Base-by-base conservation (phyloP, 352 stramenopile genomes). In the Globisporangium viniferum region DNA sequence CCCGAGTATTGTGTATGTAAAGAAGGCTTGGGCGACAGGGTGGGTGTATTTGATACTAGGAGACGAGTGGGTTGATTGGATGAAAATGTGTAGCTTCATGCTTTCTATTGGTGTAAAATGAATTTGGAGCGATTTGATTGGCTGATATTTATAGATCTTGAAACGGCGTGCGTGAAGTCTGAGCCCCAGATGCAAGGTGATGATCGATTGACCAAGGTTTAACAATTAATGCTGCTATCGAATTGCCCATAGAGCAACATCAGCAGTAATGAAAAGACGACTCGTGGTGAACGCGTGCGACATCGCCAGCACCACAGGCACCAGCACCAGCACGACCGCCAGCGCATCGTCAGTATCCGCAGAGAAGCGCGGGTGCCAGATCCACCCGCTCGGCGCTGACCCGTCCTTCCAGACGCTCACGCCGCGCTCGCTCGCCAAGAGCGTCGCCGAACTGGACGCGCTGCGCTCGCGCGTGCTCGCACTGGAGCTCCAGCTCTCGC, bases 401-500 rank as follows among this genome's bases (percentile, higher is more conserved):
- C 78, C 78, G 5, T 70, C 61, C 10, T 55, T 88, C 31, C 69
- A 78, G 48, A 76, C 71, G 31, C 79, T 92, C 20, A 90, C 79
- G 15, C 81, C 80, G 5, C 75, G 81, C 3, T 80, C 79, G 4
- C 67, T 89, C n/a, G 81, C 84, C 1, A 79, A 83, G 46, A 90
- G 66, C 35, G 78, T 88, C 64, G 75, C 80, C 0, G 81, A 89
- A 44, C 74, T 90, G 0, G 75, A 88, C 22, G 72, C 77, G 6
- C 36, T 90, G 36, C 76, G 76, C 33, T 83, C 62, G 8, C 74
- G 81, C 27, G 80, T 90, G 1, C 62, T 77, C 3, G 78, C 87
- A 15, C 72, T 90, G 5, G 78, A 92, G 59, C 73, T 80, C 22
- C 77, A 85, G 49, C 72, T 92, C 48, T 76, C 80, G 48, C 71